phyloP scores from a whole-genome alignment of 1,284 basidiomycete species.

The Trichosporon sp. region DNA sequence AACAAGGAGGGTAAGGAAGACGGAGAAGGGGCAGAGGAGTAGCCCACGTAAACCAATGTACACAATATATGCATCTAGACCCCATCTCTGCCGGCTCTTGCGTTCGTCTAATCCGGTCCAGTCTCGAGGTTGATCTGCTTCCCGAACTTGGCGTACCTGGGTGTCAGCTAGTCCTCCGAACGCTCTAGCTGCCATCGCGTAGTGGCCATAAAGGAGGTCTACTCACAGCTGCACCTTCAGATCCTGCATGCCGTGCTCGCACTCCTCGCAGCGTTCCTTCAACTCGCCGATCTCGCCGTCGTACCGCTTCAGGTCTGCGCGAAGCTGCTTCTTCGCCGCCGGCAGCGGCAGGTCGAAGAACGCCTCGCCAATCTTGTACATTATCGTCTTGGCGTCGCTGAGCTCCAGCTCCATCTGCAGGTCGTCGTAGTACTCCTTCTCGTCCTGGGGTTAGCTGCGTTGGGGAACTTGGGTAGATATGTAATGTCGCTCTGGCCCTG shows the following conservation, averaged over 20 bases:
- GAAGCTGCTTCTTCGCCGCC: constrained; percentile 73
- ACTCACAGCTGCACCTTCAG: constrained; percentile 74
- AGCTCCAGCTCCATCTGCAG: constrained; percentile 82
- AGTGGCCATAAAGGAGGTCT: background rate
- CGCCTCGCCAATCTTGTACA: constrained; percentile 90
- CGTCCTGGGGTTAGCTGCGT: constrained; percentile 63
- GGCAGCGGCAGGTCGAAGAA: constrained; percentile 77
- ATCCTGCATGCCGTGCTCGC: constrained; percentile 82
- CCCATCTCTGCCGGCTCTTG: background rate
- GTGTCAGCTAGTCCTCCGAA: constrained; percentile 13
- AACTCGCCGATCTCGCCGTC: constrained; percentile 66
- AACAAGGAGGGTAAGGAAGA: constrained; percentile 25
- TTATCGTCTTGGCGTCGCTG: constrained; percentile 73
- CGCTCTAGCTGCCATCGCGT: too few species aligned
- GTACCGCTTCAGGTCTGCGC: constrained; percentile 67
- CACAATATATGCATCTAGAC: constrained; percentile 21
- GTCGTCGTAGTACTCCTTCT: constrained; percentile 91
- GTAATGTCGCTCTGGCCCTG: too few species aligned
- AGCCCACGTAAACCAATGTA: background rate
- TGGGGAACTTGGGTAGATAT: too few species aligned
- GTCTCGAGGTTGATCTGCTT: constrained; percentile 86
- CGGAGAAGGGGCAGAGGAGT: constrained; percentile 10
- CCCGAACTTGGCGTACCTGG: constrained; percentile 84
- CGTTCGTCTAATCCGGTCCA: constrained; percentile 37
- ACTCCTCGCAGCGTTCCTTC: constrained; percentile 66